These are phyloP conservation scores for Pelargonium fulgidum DNA, from an alignment of 441 rosid species.

Conservation along the genomic window DNA sequence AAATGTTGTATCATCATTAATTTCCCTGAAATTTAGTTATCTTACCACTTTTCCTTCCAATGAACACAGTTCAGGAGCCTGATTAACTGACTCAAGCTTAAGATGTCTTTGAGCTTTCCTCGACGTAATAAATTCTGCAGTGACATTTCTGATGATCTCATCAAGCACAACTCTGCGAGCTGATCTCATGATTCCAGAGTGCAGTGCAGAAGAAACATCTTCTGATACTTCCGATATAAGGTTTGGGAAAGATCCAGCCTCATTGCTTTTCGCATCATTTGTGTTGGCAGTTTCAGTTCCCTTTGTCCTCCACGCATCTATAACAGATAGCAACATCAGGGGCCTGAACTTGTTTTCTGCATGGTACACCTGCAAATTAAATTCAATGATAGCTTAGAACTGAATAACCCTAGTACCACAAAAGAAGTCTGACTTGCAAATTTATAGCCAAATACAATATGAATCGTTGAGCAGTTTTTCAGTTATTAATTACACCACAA, in stretches of 20 bases:
- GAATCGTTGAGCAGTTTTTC: not conserved
- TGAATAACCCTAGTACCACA: not conserved
- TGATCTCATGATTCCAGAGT: slow-evolving; percentile 62
- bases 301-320: slow-evolving; percentile 47
- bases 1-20: not conserved
- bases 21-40: slow-evolving; percentile 14
- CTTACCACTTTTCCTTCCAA: slow-evolving; percentile 35
- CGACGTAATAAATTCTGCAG: slow-evolving; percentile 43
- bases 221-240: slow-evolving; percentile 57
- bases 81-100: slow-evolving; percentile 32
- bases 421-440: not conserved
- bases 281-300: slow-evolving; percentile 22
- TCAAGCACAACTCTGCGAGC: slow-evolving; percentile 76
- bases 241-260: slow-evolving; percentile 29
- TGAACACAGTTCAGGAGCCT: slow-evolving; percentile 26
- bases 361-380: slow-evolving; percentile 58
- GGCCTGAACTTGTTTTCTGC: slow-evolving; percentile 50
- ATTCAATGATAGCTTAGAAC: slow-evolving; percentile 14
- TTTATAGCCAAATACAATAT: not conserved
- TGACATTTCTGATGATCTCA: slow-evolving; percentile 62
- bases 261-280: slow-evolving; percentile 29
- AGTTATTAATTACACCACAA: not conserved
- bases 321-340: slow-evolving; percentile 41
- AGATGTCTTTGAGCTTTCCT: slow-evolving; percentile 47
- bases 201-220: slow-evolving; percentile 71